Conservation (phyloP, 441 rosid species). For the Croton setiger region DNA sequence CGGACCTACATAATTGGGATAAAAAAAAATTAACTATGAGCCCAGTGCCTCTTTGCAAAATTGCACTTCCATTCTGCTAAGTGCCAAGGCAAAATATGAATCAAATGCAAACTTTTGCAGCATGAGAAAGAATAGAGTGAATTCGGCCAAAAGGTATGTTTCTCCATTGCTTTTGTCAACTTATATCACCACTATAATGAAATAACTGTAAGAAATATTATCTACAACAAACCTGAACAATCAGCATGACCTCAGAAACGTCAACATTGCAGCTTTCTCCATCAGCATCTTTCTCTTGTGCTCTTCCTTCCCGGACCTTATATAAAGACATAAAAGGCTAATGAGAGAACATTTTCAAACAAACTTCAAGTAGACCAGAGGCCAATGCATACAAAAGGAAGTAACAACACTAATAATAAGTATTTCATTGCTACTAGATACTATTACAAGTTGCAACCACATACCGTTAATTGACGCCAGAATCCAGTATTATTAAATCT, state of each 20-base stretch:
- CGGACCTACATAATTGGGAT: conserved; percentile 46
- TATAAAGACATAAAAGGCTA: conserved; percentile 6
- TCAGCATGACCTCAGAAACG: conserved; percentile 87
- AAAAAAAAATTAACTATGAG: conserved; percentile 1
- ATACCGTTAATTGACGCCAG: conserved; percentile 94
- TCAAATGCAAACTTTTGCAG: neutral
- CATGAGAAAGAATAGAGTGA: conserved; percentile 12
- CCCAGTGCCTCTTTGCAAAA: conserved; percentile 11
- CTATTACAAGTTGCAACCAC: conserved; percentile 18
- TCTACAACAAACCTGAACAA: conserved; percentile 71
- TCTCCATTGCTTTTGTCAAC: conserved; percentile 10
- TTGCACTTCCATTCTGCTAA: conserved; percentile 10
- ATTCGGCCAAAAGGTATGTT: conserved; percentile 12
- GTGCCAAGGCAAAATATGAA: conserved; percentile 14
- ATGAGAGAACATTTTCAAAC: conserved; percentile 10
- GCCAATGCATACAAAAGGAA: neutral
- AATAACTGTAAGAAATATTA: neutral
- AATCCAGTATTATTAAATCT: conserved; percentile 81
- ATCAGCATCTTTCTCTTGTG: conserved; percentile 36
- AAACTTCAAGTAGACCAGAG: conserved; percentile 13
- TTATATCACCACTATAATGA: neutral
- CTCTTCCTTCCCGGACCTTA: conserved; percentile 96
- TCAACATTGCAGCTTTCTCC: conserved; percentile 40
- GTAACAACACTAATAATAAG: neutral
- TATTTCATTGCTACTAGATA: conserved; percentile 3